These are phyloP conservation scores for Arabidopsis lyrata DNA, from an alignment of 441 rosid species.

Conservation along the genomic window DNA sequence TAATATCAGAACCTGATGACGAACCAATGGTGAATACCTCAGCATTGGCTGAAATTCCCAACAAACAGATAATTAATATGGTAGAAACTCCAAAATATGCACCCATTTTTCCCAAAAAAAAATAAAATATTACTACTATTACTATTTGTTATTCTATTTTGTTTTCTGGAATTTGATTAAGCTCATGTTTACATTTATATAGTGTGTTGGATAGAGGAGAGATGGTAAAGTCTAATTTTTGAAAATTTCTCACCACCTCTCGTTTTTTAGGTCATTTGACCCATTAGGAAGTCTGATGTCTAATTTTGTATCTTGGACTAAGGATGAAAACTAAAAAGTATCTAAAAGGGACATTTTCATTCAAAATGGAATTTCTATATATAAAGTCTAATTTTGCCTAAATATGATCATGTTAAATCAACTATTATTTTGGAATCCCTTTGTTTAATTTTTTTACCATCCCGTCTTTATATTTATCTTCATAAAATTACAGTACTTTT, in stretches of 20 bases:
- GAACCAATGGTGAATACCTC: slow-evolving; percentile 26
- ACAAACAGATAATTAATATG: slow-evolving; percentile 23
- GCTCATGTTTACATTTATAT: slow-evolving; percentile 23
- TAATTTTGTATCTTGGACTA: slow-evolving; percentile 8
- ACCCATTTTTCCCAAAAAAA: slow-evolving; percentile 9
- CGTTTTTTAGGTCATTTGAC: slow-evolving; percentile 36
- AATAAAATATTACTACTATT: not conserved
- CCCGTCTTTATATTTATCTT: not conserved
- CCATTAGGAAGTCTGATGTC: slow-evolving; percentile 10
- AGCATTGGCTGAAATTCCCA: slow-evolving; percentile 39
- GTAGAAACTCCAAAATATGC: slow-evolving; percentile 20
- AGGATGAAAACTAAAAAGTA: not conserved
- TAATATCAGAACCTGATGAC: slow-evolving; percentile 38
- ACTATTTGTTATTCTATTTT: slow-evolving; percentile 19
- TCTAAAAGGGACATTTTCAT: not conserved
- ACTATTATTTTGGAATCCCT: not conserved
- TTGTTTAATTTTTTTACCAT: not conserved
- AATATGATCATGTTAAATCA: not conserved
- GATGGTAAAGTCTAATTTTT: slow-evolving; percentile 4
- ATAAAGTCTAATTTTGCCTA: not conserved
- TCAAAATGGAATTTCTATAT: not conserved
- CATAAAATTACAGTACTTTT: not conserved
- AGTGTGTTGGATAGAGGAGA: not conserved
- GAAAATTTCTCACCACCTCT: slow-evolving; percentile 24
- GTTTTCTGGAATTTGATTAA: slow-evolving; percentile 22